Conservation (phyloP, 2,329 filamentous ascomycete genomes). For the Botrytis paeoniae region DNA sequence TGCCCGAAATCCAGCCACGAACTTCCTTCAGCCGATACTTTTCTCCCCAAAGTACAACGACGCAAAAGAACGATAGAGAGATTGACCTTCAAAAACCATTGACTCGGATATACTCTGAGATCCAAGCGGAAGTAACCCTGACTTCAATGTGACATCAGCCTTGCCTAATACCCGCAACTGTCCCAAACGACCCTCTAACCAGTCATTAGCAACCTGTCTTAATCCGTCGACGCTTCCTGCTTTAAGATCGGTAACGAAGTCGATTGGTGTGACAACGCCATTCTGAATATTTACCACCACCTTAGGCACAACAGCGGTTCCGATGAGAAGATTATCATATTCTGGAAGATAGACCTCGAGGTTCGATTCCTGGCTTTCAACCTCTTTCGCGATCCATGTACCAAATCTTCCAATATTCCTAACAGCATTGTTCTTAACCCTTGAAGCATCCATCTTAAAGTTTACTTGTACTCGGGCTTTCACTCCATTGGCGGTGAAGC, state of each 20-base stretch:
- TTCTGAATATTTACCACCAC: slow-evolving; percentile 75
- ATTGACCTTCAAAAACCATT: slow-evolving; percentile 79
- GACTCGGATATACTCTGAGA: slow-evolving; percentile 72
- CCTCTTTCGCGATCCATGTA: slow-evolving; percentile 75
- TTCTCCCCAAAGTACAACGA: slow-evolving; percentile 62
- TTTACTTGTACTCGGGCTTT: slow-evolving; percentile 77
- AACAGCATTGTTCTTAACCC: slow-evolving; percentile 67
- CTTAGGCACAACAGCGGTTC: slow-evolving; percentile 71
- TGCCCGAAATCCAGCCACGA: slow-evolving; percentile 19
- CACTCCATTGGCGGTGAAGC: slow-evolving; percentile 75
- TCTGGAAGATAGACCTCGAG: slow-evolving; percentile 80
- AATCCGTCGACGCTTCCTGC: slow-evolving; percentile 77
- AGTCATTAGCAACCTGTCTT: slow-evolving; percentile 79
- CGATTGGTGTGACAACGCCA: slow-evolving; percentile 71
- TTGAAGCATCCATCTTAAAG: slow-evolving; percentile 74
- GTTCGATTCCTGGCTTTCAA: slow-evolving; percentile 70
- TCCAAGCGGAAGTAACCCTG: slow-evolving; percentile 76
- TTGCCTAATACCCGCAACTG: slow-evolving; percentile 70
- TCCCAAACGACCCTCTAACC: slow-evolving; percentile 74
- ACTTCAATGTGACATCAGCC: slow-evolving; percentile 69
- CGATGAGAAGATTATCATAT: slow-evolving; percentile 73
- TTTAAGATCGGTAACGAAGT: slow-evolving; percentile 73
- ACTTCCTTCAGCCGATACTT: slow-evolving; percentile 39
- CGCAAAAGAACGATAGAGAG: slow-evolving; percentile 62
- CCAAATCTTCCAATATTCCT: slow-evolving; percentile 72